Conservation (phyloP, 331 rosid genomes). For the Quercus tomentella region DNA sequence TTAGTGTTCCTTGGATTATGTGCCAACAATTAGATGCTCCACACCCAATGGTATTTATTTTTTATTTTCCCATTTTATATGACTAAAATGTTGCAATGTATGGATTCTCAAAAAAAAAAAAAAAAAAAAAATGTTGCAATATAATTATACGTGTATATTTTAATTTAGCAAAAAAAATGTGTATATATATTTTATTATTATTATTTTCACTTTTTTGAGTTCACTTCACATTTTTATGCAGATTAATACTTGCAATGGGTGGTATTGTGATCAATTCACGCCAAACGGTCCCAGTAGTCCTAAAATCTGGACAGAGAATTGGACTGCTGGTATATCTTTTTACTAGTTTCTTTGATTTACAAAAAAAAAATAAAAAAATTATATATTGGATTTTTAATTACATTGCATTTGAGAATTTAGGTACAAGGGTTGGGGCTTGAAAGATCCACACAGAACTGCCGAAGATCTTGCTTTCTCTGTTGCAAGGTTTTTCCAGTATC, state of each 20-base stretch:
- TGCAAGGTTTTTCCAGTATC: slow-evolving; percentile 29
- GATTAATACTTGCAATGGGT: slow-evolving; percentile 31
- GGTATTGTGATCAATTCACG: slow-evolving; percentile 15
- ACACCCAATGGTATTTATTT: slow-evolving; percentile 10
- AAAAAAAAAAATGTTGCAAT: too few species aligned
- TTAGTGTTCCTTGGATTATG: slow-evolving; percentile 45
- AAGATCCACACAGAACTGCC: slow-evolving; percentile 33
- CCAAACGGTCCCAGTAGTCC: slow-evolving; percentile 22
- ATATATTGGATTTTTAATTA: not conserved
- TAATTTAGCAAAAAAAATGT: too few species aligned
- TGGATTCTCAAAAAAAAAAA: not conserved
- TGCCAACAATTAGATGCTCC: slow-evolving; percentile 28
- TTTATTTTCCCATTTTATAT: not conserved
- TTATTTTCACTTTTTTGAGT: not conserved
- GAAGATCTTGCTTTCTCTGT: slow-evolving; percentile 41
- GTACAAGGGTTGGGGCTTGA: slow-evolving; percentile 32
- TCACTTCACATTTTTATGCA: not conserved
- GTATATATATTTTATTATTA: too few species aligned
- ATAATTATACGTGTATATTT: too few species aligned
- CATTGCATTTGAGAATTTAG: slow-evolving; percentile 6
- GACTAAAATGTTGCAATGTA: too few species aligned
- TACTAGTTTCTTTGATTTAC: not conserved
- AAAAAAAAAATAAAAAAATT: not conserved
- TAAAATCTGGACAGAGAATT: slow-evolving; percentile 41
- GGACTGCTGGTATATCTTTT: slow-evolving; percentile 33